phyloP scores from a whole-genome alignment of 192 early-diverging fungal species.

The Podila clonocystis region DNA sequence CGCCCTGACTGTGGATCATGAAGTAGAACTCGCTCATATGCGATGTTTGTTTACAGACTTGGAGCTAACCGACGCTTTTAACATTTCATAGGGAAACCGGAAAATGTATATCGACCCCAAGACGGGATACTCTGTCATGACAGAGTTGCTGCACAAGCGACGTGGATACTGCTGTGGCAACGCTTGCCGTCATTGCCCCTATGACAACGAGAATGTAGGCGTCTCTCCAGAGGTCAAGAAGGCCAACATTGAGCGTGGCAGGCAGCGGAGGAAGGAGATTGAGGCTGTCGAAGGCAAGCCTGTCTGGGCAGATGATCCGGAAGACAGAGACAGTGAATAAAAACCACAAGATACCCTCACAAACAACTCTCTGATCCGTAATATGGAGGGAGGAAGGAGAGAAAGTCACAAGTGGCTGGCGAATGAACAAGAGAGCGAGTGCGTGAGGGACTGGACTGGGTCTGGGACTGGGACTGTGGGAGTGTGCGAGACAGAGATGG shows the following conservation, averaged over 20 bases:
- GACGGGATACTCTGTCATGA: constrained; percentile 74
- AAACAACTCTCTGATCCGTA: too few relatives aligned
- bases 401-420: too few relatives aligned
- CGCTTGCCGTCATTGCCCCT: constrained; percentile 74
- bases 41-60: background rate
- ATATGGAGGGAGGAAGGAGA: too few relatives aligned
- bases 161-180: constrained; percentile 76
- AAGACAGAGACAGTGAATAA: constrained; percentile 34
- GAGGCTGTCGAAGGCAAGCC: constrained; percentile 49
- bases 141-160: constrained; percentile 64
- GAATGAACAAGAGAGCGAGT: too few relatives aligned
- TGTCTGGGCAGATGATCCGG: constrained; percentile 42
- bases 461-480: too few relatives aligned
- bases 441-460: too few relatives aligned
- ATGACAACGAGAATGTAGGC: constrained; percentile 67
- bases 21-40: too few relatives aligned
- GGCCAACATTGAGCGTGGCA: constrained; percentile 35
- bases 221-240: constrained; percentile 59
- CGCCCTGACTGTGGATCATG: background rate
- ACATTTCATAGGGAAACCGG: constrained; percentile 35
- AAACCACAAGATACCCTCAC: background rate
- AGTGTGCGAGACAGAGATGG: too few relatives aligned
- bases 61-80: background rate
- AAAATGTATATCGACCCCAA: constrained; percentile 71
- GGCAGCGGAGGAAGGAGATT: constrained; percentile 36